Base-by-base conservation (phyloP, 371 early-diverging fungal species). In the Entomophthora muscae region DNA sequence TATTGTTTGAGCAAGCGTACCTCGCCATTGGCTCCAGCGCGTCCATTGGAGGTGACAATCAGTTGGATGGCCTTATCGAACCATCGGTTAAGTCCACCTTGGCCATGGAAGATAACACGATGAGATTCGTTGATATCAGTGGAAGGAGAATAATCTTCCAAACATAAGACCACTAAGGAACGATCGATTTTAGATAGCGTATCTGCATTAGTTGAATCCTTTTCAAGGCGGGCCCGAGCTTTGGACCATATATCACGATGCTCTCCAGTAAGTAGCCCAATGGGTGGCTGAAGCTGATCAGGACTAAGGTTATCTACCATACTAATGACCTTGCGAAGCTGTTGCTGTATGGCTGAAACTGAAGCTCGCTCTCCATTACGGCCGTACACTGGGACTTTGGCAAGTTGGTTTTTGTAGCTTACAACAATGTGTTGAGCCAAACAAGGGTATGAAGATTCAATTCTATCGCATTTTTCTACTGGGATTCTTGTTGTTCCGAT, bases 11-110 rank as follows among this genome's bases (percentile, higher is more conserved):
- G 21, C 23, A 32, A n/a, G 22, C 33, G 64, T 76, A 83, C 85
- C 73, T 97, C 96, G 52, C 95, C 93, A 72, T 93, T 97, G 65
- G 91, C 77, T 65, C 96, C 97, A 32, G 88, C 86, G 53, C 88
- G 83, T 26, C 94, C 97, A 64, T 83, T 87, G 67, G 73, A 83
- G 57, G 88, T 76, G 26, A 94, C 85, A 66, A 93, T 84, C 57
- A 95, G 71, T 69, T 88, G 87, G 58, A 97, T 72, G 21, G 89
- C 74, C 76, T 95, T 97, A 76, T 97, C 96, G 73, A 91, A 94
- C 95, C 95, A 97, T 28, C 97, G 80, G 75, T 97, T 97, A 30
- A 69, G 71, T 0, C 81, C 95, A 53, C 85, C 76, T 52, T 71
- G 66, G 22, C 82, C 83, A 71, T 91, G 90, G 77, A 89, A 88